Conservation (phyloP, 2,329 filamentous ascomycete genomes). For the Pseudogymnoascus destructans region DNA sequence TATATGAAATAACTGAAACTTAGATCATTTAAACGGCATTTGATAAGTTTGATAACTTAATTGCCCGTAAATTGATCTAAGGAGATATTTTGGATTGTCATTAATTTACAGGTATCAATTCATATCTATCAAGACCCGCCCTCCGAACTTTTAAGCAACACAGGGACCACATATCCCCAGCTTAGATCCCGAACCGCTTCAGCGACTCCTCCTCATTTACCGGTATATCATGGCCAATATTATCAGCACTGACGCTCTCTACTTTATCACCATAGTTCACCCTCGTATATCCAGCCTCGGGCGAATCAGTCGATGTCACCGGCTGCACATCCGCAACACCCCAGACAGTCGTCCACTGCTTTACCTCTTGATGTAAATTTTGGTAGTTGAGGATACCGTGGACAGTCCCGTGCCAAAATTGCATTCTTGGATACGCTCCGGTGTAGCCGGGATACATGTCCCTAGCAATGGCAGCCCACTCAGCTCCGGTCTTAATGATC, state of each 20-base stretch:
- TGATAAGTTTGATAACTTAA: background rate
- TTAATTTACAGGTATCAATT: background rate
- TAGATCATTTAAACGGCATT: background rate
- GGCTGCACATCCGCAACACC: background rate
- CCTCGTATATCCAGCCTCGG: background rate
- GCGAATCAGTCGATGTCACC: background rate
- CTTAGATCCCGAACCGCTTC: background rate
- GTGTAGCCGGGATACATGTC: constrained; percentile 29
- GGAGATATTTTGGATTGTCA: background rate
- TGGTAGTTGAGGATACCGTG: constrained; percentile 29
- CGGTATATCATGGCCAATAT: background rate
- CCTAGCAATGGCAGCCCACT: constrained; percentile 36
- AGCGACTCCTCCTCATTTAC: background rate
- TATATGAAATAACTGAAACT: background rate
- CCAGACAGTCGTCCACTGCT: constrained; percentile 34
- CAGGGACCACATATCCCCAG: background rate
- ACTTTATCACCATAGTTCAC: background rate
- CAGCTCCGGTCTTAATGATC: constrained; percentile 25
- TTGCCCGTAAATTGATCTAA: background rate
- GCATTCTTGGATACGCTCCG: constrained; percentile 30
- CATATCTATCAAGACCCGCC: background rate
- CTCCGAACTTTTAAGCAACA: background rate
- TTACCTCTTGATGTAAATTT: constrained; percentile 32
- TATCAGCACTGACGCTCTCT: background rate
- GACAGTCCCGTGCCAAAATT: constrained; percentile 27